These are phyloP conservation scores for Liriodendron chinense DNA, from an alignment of 164 flowering plant genomes.

Conservation along the genomic window DNA sequence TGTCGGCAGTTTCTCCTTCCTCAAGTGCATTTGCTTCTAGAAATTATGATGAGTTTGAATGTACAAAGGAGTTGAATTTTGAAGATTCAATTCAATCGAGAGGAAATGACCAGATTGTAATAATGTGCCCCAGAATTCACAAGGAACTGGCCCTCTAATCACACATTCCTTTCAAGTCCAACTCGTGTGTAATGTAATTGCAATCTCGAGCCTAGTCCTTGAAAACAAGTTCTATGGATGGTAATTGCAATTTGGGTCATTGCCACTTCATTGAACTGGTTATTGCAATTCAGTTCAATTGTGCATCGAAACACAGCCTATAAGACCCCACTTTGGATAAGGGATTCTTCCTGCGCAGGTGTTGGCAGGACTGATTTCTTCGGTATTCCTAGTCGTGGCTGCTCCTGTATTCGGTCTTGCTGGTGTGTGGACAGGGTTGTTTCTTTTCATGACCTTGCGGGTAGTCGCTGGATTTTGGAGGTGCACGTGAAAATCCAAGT, in stretches of 20 bases:
- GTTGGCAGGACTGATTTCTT: constrained; percentile 60
- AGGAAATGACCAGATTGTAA: no score
- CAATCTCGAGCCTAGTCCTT: neutral
- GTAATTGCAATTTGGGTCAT: neutral
- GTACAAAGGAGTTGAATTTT: no score
- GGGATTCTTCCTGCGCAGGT: constrained; percentile 36
- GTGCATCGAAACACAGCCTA: neutral
- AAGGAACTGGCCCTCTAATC: neutral
- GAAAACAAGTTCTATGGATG: neutral
- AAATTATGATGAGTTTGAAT: no score
- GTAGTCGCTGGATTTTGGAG: constrained; percentile 82
- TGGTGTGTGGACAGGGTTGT: constrained; percentile 91
- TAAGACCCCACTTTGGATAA: neutral
- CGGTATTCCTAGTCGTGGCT: constrained; percentile 57
- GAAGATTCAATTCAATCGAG: no score
- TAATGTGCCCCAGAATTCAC: neutral
- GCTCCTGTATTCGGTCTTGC: constrained; percentile 73
- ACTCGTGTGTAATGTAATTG: neutral
- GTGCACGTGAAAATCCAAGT: constrained; percentile 27
- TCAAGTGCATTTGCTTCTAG: no score
- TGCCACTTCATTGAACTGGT: neutral
- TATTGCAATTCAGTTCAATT: neutral
- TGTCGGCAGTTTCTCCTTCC: neutral
- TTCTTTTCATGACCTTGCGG: constrained; percentile 88
- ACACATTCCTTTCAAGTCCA: neutral